Conservation (phyloP, 2,329 filamentous ascomycete species). For the Microascus cirrosus region DNA sequence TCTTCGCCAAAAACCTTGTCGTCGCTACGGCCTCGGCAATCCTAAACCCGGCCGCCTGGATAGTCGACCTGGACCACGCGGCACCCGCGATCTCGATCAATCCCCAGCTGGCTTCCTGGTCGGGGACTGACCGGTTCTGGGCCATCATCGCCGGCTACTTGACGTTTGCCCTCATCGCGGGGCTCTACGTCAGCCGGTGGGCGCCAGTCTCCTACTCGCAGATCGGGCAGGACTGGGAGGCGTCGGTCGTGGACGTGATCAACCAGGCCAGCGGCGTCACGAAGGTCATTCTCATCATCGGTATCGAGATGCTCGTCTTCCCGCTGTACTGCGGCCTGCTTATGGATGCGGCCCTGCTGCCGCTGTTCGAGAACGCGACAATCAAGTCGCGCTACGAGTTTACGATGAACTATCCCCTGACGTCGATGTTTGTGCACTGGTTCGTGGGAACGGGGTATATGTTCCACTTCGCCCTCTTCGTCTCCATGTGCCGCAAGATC, state of each 20-base stretch:
- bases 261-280: conserved; percentile 92
- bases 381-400: conserved; percentile 69
- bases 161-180: conserved; percentile 62
- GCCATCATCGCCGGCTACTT: conserved; percentile 76
- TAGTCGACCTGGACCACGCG: conserved; percentile 40
- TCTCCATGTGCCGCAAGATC: conserved; percentile 97
- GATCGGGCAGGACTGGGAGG: conserved; percentile 56
- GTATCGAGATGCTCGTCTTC: conserved; percentile 97
- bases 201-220: conserved; percentile 52
- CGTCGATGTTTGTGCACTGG: conserved; percentile 95
- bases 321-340: conserved; percentile 90
- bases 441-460: conserved; percentile 98
- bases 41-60: conserved; percentile 42
- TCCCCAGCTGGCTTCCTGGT: conserved; percentile 56
- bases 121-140: conserved; percentile 49
- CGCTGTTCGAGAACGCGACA: conserved; percentile 75
- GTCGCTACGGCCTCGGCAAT: conserved; percentile 13
- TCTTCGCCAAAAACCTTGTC: background rate
- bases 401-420: conserved; percentile 67
- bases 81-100: conserved; percentile 30
- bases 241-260: conserved; percentile 67
- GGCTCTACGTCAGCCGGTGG: conserved; percentile 67
- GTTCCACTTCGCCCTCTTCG: conserved; percentile 98
- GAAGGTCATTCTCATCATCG: conserved; percentile 97
- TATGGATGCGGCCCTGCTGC: conserved; percentile 77